Base-by-base conservation (phyloP, 768 basidiomycete species). In the Calvatia gigantea region DNA sequence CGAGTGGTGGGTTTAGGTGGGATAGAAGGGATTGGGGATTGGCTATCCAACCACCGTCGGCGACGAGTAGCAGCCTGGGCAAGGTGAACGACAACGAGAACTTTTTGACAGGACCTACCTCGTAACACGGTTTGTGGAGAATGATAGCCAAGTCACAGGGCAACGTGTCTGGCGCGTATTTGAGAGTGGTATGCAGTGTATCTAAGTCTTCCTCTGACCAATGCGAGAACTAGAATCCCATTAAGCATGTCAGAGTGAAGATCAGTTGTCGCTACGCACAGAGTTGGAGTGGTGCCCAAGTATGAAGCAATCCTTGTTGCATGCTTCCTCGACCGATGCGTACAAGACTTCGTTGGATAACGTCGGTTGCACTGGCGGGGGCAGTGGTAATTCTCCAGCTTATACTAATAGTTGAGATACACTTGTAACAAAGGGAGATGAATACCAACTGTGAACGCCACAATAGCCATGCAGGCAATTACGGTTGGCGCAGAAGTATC, bases 381-480 rank as follows among this genome's bases (percentile, higher is more conserved):
- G 71, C 54, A 68, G 58, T n/a, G 67, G 64, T 23, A 65, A 56
- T 19, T 70, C 63, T 7, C 66, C 65, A 11, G 66, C 70, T 72
- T 9, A 12, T 51, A 2, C n/a, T 31, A 19, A 7, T 5, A 23
- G 15, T 2, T 39, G 25, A 23, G 7, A 28, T 29, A 11, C 19
- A 29, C 28, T 17, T 25, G 17, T 33, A 19, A 43, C 9, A 2
- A 19, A 2, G 31, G 19, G 31, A 25, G 49, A 31, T 15, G 49
- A 17, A 12, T 54, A 55, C 76, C 39, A 65, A 81, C 80, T 60
- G 65, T 86, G 84, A 2, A 72, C 70, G 38, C 65, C 61, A 60
- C 84, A 86, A 56, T 77, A 79, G 2, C 75, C 71, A 6, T 75
- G 74, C 0, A 78, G 27, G 54, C 84, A 86, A 50, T 74, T 81